Conservation (phyloP, 2,329 filamentous ascomycete species). For the Hypoxylon sp. region DNA sequence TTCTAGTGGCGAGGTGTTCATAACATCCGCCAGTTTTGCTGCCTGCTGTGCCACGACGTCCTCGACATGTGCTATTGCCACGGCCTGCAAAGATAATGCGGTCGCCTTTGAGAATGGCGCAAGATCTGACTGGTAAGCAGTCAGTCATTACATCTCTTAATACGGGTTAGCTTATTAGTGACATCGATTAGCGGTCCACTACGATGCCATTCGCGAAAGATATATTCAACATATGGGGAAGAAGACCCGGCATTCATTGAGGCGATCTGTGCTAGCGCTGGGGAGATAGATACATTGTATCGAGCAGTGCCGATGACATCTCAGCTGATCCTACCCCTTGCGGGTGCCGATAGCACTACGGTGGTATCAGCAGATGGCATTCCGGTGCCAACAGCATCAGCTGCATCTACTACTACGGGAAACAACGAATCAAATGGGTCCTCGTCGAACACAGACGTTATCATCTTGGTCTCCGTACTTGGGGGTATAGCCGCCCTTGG, state of each 20-base stretch:
- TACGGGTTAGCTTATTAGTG: background rate
- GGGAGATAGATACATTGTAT: slow-evolving; percentile 29
- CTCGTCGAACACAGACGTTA: slow-evolving; percentile 16
- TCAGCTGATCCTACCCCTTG: slow-evolving; percentile 23
- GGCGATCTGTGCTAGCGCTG: slow-evolving; percentile 25
- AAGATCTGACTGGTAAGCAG: slow-evolving; percentile 35
- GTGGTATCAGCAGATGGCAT: slow-evolving; percentile 2
- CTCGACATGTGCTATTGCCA: slow-evolving; percentile 28
- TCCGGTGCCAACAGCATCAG: background rate
- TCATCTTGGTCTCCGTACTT: slow-evolving; percentile 24
- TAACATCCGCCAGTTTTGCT: slow-evolving; percentile 25
- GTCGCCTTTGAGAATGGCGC: slow-evolving; percentile 26
- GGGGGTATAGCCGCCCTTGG: slow-evolving; percentile 21
- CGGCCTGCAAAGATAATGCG: slow-evolving; percentile 32
- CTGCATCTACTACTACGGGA: background rate
- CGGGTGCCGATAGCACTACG: slow-evolving; percentile 8
- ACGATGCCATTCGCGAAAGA: slow-evolving; percentile 30
- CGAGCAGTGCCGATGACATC: slow-evolving; percentile 35
- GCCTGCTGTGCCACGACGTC: slow-evolving; percentile 34
- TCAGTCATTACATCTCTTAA: background rate
- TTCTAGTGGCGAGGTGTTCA: slow-evolving; percentile 27
- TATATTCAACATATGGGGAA: slow-evolving; percentile 24
- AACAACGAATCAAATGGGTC: background rate
- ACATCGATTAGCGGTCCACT: slow-evolving; percentile 28
- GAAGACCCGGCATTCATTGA: slow-evolving; percentile 17